Conservation (phyloP, 1,139 yeast species). For the Suhomyces panamericanus region DNA sequence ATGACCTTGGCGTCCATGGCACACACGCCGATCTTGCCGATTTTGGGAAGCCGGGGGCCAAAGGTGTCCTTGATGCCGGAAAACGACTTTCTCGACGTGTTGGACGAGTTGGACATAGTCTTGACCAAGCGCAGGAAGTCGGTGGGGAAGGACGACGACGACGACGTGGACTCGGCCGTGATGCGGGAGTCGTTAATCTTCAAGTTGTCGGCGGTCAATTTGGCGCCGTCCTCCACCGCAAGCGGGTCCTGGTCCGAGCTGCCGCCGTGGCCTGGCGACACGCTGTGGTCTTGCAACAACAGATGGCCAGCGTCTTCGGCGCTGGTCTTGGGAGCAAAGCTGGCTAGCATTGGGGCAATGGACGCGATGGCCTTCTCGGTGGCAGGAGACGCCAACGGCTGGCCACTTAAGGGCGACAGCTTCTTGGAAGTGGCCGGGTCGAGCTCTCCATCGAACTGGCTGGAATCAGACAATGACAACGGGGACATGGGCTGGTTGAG, state of each 20-base stretch:
- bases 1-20: conserved; percentile 98
- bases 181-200: conserved; percentile 15
- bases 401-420: conserved; percentile 6
- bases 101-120: conserved; percentile 41
- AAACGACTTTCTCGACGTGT: conserved; percentile 44
- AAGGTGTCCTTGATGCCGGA: conserved; percentile 44
- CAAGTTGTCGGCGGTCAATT: conserved; percentile 24
- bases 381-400: conserved; percentile 28
- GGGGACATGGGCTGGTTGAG: conserved; percentile 37
- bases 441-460: conserved; percentile 10
- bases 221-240: conserved; percentile 8
- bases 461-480: conserved; percentile 25
- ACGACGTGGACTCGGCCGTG: conserved; percentile 5
- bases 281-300: not conserved
- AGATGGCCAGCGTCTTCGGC: conserved; percentile 47
- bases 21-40: conserved; percentile 96
- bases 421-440: not conserved
- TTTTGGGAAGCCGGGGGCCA: conserved; percentile 60
- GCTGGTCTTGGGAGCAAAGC: conserved; percentile 70
- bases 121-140: conserved; percentile 30
- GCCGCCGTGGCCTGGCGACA: not conserved
- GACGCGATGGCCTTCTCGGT: conserved; percentile 69
- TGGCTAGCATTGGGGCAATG: conserved; percentile 73
- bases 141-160: not conserved
- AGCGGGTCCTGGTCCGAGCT: conserved; percentile 1